Base-by-base conservation (phyloP, 345 rosid species). In the Psidium friedrichsthalianum region DNA sequence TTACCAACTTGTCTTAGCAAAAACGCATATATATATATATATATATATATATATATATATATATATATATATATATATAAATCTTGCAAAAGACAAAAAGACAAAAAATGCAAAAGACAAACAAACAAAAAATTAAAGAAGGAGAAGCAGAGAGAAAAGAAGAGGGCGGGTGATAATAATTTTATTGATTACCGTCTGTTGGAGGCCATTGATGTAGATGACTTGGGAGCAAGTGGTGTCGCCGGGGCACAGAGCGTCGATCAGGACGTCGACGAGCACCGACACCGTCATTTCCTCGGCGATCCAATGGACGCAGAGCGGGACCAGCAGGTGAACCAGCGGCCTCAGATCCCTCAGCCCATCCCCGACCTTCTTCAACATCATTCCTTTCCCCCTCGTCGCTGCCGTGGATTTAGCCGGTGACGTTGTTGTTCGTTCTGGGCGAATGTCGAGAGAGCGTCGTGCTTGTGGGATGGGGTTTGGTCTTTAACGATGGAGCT, bases 201-300 rank as follows among this genome's bases (percentile, higher is more conserved):
- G 91, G 83, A 93, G 88, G 40, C 94, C 94, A 16, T 56, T 90
- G 53, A 90, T 82, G 85, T 93, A 93, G 86, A 93, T 91, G 88
- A 91, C 93, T 82, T 93, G 59, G n/a, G 91, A 83, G 83, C 93
- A 93, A 14, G 92, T 89, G 51, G 90, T 85, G 16, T 89, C 85
- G 11, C 89, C 92, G 59, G 94, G 91, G 83, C 94, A 92, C 44
- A 92, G 87, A 74, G 92, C 93, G 83, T n/a, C 81, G 78, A 92
- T 89, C 83, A 87, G 87, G 85, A 91, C 89, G 87, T 92, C 94
- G 84, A 92, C 92, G 82, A 92, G 93, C 84, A 92, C 92, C 21
- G 94, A 89, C 81, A 91, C 94, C 14, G 94, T 91, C 94, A 92
- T 92, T 82, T 88, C 90, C 89, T 92, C 92, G 3, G 92, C 94